Evolutionary conservation across 2,329 filamentous ascomycete species (phyloP), one percentile per base, ranked within the genome.

Genomic region (Pseudogymnoascus sp.): DNA sequence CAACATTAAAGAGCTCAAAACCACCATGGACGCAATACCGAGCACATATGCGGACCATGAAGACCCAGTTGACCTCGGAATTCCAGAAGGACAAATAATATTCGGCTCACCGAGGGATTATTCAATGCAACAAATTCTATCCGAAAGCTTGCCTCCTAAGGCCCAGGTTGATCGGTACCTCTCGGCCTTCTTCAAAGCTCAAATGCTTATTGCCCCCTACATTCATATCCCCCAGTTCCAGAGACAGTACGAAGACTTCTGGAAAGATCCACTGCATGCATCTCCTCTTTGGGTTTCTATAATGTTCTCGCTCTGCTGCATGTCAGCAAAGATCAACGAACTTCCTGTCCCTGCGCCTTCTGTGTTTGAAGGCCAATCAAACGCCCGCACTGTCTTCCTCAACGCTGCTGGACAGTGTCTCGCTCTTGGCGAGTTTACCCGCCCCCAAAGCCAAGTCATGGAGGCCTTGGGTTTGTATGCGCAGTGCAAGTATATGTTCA

Each of bases 201-300:
- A 67, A 50, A 65, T 64, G 10, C 64, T 66, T 59, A 63, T 64
- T 25, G 40, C 65, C 12, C 66, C 68, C 14, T 69, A 67, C 46
- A 60, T 70, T 34, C 69, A 70, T 62, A 66, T 56, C 14, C 61
- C 50, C 40, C 65, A 68, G 12, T 70, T 70, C 37, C 66, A 68
- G 31, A 63, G 66, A n/a, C 67, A 66, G 34, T 70, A 70, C 62
- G 59, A 50, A 36, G 40, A 65, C 5, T 70, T 70, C 36, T 69
- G 67, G 69, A 59, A 44, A 1, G 63, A 67, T 34, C 56, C 64
- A 12, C 7, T 28, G 10, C 40, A 21, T 38, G 61, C 64, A 12
- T 64, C 61, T 12, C 67, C 67, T 59, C 66, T 70, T 8, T 70
- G 69, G 69, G 59, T 69, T 10, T 70, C 69, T 5, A 68, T 69